Evolutionary conservation across 225 moss, liverwort and hornwort species (phyloP), one percentile per base, ranked within the genome.

Genomic region (Ulota crispa): DNA sequence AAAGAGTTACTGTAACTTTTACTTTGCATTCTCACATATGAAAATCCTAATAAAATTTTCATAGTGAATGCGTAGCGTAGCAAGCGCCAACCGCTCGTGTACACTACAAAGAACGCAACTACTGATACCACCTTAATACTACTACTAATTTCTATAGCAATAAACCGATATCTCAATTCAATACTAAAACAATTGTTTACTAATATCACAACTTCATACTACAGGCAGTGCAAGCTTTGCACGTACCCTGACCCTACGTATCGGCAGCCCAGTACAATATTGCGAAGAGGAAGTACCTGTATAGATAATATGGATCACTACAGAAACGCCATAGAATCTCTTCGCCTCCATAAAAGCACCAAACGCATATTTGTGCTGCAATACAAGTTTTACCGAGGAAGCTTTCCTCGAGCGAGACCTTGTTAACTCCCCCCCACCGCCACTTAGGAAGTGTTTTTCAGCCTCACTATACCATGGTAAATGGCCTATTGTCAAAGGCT

Each of bases 31-130:
- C 32, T 32, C 2, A 32, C 32, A 32, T 32, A 32, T 32, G 32
- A 32, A 32, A 32, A 32, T 32, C 32, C 32, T 32, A 4, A 32
- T 32, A 32, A 32, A 32, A 32, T 32, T 32, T 32, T 32, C 2
- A 32, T 32, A 4, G 32, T 32, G 32, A n/a, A n/a, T n/a, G n/a
- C n/a, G n/a, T n/a, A n/a, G n/a, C n/a, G n/a, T n/a, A n/a, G n/a
- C 32, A 32, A 32, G 32, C 32, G 4, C 32, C 32, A 2, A 32
- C 32, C 32, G 32, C 32, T 32, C 2, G 32, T 71, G 28, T 76
- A 86, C 83, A 80, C 4, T 56, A 23, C 6, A 66, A 53, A 66
- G 50, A 84, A 69, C 61, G 77, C 28, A 77, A 47, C 14, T 13
- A 75, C 28, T 16, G 21, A 76, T 8, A 82, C 30, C 43, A 31